A percentile compares a stretch with the other conserved stretches of the same genome.
phyloP scores from a whole-genome alignment of 805 yeast species.

The Tetrapisispora phaffii region DNA sequence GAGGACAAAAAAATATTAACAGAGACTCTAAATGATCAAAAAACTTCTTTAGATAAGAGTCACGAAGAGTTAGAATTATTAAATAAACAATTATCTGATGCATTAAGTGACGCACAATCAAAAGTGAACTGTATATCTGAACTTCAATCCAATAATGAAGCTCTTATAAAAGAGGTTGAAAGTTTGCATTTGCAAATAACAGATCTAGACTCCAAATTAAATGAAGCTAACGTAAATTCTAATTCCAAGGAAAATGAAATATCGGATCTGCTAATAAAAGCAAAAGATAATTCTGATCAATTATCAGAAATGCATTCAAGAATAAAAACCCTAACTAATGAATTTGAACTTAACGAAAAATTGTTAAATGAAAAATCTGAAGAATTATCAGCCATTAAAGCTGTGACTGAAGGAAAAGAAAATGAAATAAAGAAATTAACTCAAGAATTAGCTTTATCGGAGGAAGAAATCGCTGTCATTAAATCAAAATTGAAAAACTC shows the following conservation, averaged over 20 bases:
- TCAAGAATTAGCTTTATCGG: neutral
- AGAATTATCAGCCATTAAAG: neutral
- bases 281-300: neutral
- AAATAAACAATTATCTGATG: neutral
- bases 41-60: neutral
- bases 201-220: neutral
- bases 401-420: slow-evolving; percentile 2
- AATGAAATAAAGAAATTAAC: slow-evolving; percentile 6
- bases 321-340: neutral
- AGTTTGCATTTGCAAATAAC: neutral
- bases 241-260: neutral
- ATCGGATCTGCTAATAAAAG: neutral
- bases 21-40: neutral
- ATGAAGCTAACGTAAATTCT: neutral
- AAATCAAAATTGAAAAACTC: neutral
- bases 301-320: neutral
- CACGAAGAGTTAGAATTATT: neutral
- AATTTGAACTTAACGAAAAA: neutral
- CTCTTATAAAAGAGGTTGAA: neutral
- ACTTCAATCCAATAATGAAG: neutral
- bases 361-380: neutral
- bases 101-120: neutral
- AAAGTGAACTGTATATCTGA: neutral
- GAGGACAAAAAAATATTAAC: neutral
- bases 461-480: neutral